Percentiles rank a stretch among this genome's conserved stretches.
Conservation (phyloP, 2,329 filamentous ascomycete species). For the Cyphellophora attinorum region DNA sequence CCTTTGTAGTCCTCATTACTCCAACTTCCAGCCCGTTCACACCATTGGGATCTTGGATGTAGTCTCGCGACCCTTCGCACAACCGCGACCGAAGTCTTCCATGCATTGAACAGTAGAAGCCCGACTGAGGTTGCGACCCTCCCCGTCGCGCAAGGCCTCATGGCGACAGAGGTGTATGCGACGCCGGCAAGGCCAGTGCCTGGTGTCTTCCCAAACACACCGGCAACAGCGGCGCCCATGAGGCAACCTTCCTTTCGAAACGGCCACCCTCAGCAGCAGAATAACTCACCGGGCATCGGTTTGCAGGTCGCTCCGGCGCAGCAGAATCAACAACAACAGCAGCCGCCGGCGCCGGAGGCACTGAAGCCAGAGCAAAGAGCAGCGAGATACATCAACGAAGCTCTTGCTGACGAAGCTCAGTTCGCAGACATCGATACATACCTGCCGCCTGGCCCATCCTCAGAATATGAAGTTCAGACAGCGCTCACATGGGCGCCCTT, state of each 20-base stretch:
- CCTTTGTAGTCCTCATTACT: too few species aligned
- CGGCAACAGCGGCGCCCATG: conserved; percentile 25
- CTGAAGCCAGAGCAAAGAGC: conserved; percentile 68
- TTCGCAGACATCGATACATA: conserved; percentile 88
- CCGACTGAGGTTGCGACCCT: too few species aligned
- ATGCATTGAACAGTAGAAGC: too few species aligned
- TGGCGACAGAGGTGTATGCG: background rate
- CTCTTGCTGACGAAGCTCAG: conserved; percentile 60
- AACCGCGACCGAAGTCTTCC: too few species aligned
- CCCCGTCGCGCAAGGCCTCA: too few species aligned
- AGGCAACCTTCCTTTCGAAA: conserved; percentile 25
- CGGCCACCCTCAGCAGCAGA: conserved; percentile 6
- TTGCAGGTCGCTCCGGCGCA: background rate
- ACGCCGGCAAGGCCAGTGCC: conserved; percentile 13
- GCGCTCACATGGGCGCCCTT: conserved; percentile 74
- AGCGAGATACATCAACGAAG: conserved; percentile 71
- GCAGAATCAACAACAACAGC: background rate
- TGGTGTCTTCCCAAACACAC: conserved; percentile 32
- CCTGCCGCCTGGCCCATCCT: conserved; percentile 81
- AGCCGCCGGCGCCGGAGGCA: conserved; percentile 23
- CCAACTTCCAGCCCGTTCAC: too few species aligned
- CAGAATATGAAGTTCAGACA: conserved; percentile 73
- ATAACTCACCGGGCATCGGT: background rate
- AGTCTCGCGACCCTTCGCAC: too few species aligned
- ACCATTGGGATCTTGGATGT: too few species aligned